A percentile compares a stretch with the other conserved stretches of the same genome.
phyloP scores from a whole-genome alignment of 768 basidiomycete genomes.

The Hypholoma sublateritium region DNA sequence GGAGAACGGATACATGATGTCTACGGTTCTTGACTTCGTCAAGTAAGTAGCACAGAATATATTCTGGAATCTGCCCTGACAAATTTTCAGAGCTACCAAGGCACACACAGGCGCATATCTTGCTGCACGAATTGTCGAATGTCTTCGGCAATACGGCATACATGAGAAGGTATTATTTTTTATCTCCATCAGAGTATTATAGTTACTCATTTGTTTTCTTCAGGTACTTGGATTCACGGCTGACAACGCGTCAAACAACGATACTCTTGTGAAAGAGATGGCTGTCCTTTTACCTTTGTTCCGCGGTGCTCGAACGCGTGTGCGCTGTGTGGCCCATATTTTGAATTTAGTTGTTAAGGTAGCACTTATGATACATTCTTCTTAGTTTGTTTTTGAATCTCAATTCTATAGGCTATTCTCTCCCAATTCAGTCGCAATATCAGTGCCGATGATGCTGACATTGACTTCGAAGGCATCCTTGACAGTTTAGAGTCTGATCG shows the following conservation, averaged over 20 bases:
- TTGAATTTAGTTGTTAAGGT: slow-evolving; percentile 31
- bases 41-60: slow-evolving; percentile 13
- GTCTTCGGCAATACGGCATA: slow-evolving; percentile 25
- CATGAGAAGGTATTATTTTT: slow-evolving; percentile 23
- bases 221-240: slow-evolving; percentile 20
- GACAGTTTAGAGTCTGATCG: too few species aligned
- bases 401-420: background rate
- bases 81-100: slow-evolving; percentile 13
- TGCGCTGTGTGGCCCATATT: slow-evolving; percentile 28
- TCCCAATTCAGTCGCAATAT: too few species aligned
- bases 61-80: background rate
- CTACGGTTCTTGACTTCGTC: slow-evolving; percentile 18
- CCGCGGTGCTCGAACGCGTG: slow-evolving; percentile 11
- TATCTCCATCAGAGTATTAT: background rate
- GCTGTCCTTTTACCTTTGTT: slow-evolving; percentile 15
- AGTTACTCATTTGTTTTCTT: background rate
- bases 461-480: too few species aligned
- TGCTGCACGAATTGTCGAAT: slow-evolving; percentile 19
- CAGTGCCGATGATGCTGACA: too few species aligned
- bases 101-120: slow-evolving; percentile 30
- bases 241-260: slow-evolving; percentile 27
- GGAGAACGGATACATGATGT: slow-evolving; percentile 13
- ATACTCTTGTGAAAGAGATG: slow-evolving; percentile 20
- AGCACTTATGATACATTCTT: background rate
- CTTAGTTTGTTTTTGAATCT: background rate